Percentiles rank a stretch among this genome's conserved stretches.
phyloP scores from a whole-genome alignment of 345 rosid genomes.

The Lagerstroemia speciosa region DNA sequence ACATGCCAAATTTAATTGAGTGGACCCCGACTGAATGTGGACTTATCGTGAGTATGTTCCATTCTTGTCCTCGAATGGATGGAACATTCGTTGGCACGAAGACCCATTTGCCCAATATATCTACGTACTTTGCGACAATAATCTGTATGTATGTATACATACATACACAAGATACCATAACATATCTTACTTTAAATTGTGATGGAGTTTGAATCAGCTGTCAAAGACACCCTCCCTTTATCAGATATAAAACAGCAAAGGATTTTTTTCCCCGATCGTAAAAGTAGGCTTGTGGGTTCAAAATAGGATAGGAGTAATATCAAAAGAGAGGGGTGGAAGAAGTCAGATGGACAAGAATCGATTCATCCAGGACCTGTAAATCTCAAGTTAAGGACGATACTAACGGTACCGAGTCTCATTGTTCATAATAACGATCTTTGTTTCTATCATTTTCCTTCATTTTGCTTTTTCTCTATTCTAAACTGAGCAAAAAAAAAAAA shows the following conservation, averaged over 20 bases:
- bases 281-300: too few species aligned
- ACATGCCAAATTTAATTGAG: neutral
- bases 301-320: too few species aligned
- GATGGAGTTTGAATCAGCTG: neutral
- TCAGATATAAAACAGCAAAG: neutral
- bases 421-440: neutral
- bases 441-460: neutral
- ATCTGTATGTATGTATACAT: neutral
- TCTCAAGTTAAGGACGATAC: too few species aligned
- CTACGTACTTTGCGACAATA: neutral
- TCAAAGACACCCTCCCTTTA: neutral
- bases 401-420: too few species aligned
- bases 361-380: too few species aligned
- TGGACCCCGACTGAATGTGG: neutral
- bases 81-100: slow-evolving; percentile 2
- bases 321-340: too few species aligned
- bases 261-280: too few species aligned
- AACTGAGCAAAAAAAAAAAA: too few species aligned
- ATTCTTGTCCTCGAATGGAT: neutral
- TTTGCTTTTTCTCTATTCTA: neutral
- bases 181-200: neutral
- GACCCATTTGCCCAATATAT: slow-evolving; percentile 1
- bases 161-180: neutral
- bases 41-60: slow-evolving; percentile 1
- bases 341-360: too few species aligned